Evolutionary conservation across 2,329 filamentous ascomycete genomes (phyloP).

Genomic region (Cercospora beticola): DNA sequence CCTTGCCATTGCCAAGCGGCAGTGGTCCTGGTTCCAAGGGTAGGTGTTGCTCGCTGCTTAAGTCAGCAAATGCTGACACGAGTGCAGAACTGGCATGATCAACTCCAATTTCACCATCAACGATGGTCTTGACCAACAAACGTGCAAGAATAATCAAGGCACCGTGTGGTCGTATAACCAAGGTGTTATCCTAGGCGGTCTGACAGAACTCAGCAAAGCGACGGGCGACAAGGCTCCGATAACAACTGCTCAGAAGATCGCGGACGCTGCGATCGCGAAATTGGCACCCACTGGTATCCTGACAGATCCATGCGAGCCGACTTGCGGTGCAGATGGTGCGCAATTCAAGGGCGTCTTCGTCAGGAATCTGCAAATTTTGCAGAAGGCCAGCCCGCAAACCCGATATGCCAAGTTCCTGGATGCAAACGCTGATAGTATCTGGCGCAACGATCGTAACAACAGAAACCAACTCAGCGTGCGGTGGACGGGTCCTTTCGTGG

Average conservation of each 20-base stretch:
- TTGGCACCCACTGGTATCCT: conserved; percentile 43
- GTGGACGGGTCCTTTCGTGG: conserved; percentile 62
- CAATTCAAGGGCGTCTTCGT: conserved; percentile 74
- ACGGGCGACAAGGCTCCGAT: conserved; percentile 38
- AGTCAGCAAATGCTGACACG: background rate
- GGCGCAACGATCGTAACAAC: conserved; percentile 57
- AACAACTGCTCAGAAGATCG: conserved; percentile 40
- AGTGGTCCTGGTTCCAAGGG: conserved; percentile 54
- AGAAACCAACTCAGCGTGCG: conserved; percentile 57
- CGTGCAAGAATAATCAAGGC: conserved; percentile 55
- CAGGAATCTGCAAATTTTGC: conserved; percentile 61
- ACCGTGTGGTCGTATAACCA: conserved; percentile 55
- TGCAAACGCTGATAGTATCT: conserved; percentile 65
- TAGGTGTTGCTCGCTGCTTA: background rate
- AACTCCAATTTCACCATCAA: conserved; percentile 54
- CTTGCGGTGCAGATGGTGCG: conserved; percentile 46
- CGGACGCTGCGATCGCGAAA: conserved; percentile 41
- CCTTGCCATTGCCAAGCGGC: conserved; percentile 47
- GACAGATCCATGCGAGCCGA: conserved; percentile 41
- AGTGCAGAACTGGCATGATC: conserved; percentile 47
- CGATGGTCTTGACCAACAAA: conserved; percentile 50
- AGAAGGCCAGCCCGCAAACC: conserved; percentile 51
- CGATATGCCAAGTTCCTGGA: conserved; percentile 56
- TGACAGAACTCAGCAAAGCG: conserved; percentile 54
- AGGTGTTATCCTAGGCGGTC: conserved; percentile 59